Conservation (phyloP, 1,284 basidiomycete genomes). For the Malassezia obtusa region DNA sequence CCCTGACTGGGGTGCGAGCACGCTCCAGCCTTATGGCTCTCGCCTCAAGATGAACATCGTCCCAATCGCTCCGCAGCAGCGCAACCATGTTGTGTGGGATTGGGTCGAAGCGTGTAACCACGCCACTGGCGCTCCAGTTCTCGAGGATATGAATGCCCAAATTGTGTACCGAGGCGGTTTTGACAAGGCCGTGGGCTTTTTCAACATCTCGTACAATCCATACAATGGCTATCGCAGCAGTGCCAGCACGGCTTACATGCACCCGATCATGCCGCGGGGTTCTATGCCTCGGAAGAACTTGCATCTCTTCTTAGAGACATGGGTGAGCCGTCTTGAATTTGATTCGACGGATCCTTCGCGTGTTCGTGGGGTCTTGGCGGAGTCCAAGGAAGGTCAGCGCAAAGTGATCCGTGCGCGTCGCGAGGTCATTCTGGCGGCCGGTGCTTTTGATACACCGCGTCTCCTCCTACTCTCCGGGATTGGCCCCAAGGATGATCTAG, state of each 20-base stretch:
- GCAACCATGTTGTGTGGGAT: constrained; percentile 45
- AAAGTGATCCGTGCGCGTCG: constrained; percentile 37
- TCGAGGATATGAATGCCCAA: constrained; percentile 44
- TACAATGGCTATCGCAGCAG: constrained; percentile 41
- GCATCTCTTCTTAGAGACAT: constrained; percentile 48
- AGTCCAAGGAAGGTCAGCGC: constrained; percentile 29
- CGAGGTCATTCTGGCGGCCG: constrained; percentile 46
- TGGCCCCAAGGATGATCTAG: constrained; percentile 51
- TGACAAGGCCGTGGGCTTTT: constrained; percentile 45
- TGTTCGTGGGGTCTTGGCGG: constrained; percentile 34
- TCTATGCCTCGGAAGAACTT: constrained; percentile 42
- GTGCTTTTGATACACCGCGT: constrained; percentile 52
- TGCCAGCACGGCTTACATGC: constrained; percentile 47
- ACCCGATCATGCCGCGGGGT: constrained; percentile 48
- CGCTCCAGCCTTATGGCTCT: constrained; percentile 46
- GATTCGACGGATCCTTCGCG: constrained; percentile 21
- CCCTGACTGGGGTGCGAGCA: constrained; percentile 34
- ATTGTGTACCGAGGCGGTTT: constrained; percentile 41
- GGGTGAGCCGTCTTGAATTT: constrained; percentile 37
- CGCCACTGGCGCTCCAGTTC: constrained; percentile 40
- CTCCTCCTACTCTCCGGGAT: constrained; percentile 55
- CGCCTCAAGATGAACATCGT: constrained; percentile 47
- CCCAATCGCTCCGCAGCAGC: constrained; percentile 46
- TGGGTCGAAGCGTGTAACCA: constrained; percentile 40
- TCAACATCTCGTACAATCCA: constrained; percentile 48